Conservation (phyloP, 768 basidiomycete genomes). For the Hypsizygus marmoreus region DNA sequence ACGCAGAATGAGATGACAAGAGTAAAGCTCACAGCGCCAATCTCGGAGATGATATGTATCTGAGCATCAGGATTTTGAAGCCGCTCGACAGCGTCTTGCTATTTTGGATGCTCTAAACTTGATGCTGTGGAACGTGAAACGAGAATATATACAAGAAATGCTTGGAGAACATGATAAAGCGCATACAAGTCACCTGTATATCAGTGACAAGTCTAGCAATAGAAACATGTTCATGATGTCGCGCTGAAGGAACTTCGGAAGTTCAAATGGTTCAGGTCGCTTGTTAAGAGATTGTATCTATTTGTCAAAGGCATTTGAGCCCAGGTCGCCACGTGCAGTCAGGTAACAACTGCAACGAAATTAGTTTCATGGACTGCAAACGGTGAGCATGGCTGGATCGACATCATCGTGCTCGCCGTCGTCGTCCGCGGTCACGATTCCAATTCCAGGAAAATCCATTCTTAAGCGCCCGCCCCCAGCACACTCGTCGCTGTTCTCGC, state of each 20-base stretch:
- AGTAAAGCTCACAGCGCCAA: too few species aligned
- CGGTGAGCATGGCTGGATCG: constrained; percentile 26
- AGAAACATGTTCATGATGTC: neutral
- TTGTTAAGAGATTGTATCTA: too few species aligned
- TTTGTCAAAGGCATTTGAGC: constrained; percentile 1
- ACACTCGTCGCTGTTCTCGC: constrained; percentile 70
- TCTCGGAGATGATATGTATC: too few species aligned
- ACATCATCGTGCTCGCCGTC: constrained; percentile 66
- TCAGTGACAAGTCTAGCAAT: too few species aligned
- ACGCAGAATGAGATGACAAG: too few species aligned
- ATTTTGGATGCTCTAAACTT: too few species aligned
- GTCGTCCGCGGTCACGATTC: constrained; percentile 80
- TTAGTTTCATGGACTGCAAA: constrained; percentile 13
- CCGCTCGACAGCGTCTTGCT: too few species aligned
- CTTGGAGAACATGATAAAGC: neutral
- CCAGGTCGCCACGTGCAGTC: constrained; percentile 9
- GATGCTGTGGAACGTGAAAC: too few species aligned
- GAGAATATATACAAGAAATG: too few species aligned
- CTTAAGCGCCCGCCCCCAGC: constrained; percentile 74
- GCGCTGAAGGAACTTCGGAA: neutral
- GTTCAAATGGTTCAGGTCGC: too few species aligned
- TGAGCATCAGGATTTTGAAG: too few species aligned
- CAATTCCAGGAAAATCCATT: constrained; percentile 78
- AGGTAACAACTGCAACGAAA: constrained; percentile 3
- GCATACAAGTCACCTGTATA: too few species aligned